Conservation (phyloP, 2,329 filamentous ascomycete genomes). For the Berkeleyomyces basicola region DNA sequence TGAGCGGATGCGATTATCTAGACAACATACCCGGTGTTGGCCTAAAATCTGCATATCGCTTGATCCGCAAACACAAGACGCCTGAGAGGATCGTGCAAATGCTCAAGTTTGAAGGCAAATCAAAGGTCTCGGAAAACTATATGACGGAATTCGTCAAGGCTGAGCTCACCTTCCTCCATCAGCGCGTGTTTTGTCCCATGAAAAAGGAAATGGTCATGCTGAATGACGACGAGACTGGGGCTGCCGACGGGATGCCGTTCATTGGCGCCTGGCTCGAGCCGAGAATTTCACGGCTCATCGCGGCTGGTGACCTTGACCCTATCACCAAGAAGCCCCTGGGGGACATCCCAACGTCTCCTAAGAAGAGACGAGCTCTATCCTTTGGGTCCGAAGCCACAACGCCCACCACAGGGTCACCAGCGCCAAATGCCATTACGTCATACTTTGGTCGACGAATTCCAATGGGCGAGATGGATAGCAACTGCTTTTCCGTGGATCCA, state of each 20-base stretch:
- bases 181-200: slow-evolving; percentile 80
- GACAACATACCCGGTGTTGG: slow-evolving; percentile 70
- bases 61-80: slow-evolving; percentile 78
- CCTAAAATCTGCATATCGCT: slow-evolving; percentile 80
- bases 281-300: slow-evolving; percentile 55
- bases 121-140: slow-evolving; percentile 65
- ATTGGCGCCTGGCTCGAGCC: slow-evolving; percentile 60
- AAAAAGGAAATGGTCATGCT: slow-evolving; percentile 57
- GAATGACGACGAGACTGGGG: slow-evolving; percentile 45
- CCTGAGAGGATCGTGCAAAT: slow-evolving; percentile 68
- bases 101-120: slow-evolving; percentile 79
- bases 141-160: slow-evolving; percentile 67
- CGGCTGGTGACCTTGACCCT: slow-evolving; percentile 69
- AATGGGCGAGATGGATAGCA: slow-evolving; percentile 46
- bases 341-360: slow-evolving; percentile 23
- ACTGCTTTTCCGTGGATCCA: slow-evolving; percentile 39
- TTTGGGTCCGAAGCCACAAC: slow-evolving; percentile 3
- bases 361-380: slow-evolving; percentile 5
- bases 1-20: slow-evolving; percentile 96
- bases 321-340: slow-evolving; percentile 59
- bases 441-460: slow-evolving; percentile 37
- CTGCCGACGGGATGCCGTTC: slow-evolving; percentile 57
- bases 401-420: slow-evolving; percentile 17
- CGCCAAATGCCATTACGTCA: slow-evolving; percentile 28
- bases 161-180: slow-evolving; percentile 83